These are phyloP conservation scores for Termitomyces eurrhizus DNA, from an alignment of 768 basidiomycete genomes.

Conservation along the genomic window DNA sequence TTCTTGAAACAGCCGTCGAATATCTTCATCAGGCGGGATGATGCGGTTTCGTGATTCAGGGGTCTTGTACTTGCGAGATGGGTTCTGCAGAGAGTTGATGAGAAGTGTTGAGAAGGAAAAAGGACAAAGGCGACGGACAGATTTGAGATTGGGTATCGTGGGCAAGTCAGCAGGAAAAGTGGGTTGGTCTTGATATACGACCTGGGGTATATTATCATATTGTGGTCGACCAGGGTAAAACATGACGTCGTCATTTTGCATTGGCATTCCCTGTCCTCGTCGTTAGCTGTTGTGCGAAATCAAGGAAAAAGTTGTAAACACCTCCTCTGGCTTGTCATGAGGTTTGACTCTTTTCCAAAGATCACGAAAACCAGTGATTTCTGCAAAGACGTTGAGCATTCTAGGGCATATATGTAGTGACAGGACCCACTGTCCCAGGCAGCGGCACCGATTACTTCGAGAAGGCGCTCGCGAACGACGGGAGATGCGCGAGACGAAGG, in stretches of 20 bases:
- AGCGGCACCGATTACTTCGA: slow-evolving; percentile 81
- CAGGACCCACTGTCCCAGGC: slow-evolving; percentile 45
- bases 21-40: slow-evolving; percentile 67
- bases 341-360: slow-evolving; percentile 83
- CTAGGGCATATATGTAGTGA: neutral
- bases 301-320: slow-evolving; percentile 17
- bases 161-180: slow-evolving; percentile 23
- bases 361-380: slow-evolving; percentile 50
- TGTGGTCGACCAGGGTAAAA: slow-evolving; percentile 35
- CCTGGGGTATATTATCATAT: slow-evolving; percentile 25
- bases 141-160: slow-evolving; percentile 24
- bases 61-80: slow-evolving; percentile 34
- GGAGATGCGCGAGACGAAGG: slow-evolving; percentile 60
- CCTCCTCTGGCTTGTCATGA: slow-evolving; percentile 76
- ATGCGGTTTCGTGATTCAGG: slow-evolving; percentile 34
- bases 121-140: slow-evolving; percentile 16
- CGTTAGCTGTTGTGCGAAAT: neutral
- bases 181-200: slow-evolving; percentile 33
- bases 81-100: slow-evolving; percentile 13
- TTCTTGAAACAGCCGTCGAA: slow-evolving; percentile 71
- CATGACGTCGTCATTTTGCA: slow-evolving; percentile 71
- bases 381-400: slow-evolving; percentile 8
- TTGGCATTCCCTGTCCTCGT: slow-evolving; percentile 57
- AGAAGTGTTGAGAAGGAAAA: slow-evolving; percentile 8
- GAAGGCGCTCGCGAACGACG: slow-evolving; percentile 74